phyloP scores from a whole-genome alignment of 176 grass and related monocot genomes.

The Aegilops tauschii region DNA sequence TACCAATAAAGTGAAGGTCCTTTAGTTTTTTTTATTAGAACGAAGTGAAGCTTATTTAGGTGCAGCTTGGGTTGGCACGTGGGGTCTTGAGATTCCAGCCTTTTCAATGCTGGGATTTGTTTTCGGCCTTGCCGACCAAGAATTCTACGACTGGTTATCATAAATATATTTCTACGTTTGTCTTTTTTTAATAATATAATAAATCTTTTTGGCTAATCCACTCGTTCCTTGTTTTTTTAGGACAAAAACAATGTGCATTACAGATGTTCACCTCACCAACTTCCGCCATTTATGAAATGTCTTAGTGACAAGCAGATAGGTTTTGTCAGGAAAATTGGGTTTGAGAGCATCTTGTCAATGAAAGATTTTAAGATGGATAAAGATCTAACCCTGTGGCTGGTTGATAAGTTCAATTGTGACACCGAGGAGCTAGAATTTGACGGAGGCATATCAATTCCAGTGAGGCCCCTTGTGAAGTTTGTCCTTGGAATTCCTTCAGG shows the following conservation, averaged over 20 bases:
- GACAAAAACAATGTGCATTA: not conserved
- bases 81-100: too few relatives aligned
- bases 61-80: too few relatives aligned
- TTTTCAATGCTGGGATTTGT: too few relatives aligned
- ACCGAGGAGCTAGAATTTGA: not conserved
- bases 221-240: not conserved
- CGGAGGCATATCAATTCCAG: not conserved
- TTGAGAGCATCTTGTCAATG: not conserved
- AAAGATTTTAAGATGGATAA: not conserved
- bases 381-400: not conserved
- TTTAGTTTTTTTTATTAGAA: too few relatives aligned
- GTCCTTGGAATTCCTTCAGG: not conserved
- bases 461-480: not conserved
- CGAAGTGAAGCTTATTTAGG: too few relatives aligned
- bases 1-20: too few relatives aligned
- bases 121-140: too few relatives aligned
- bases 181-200: too few relatives aligned
- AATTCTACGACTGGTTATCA: too few relatives aligned
- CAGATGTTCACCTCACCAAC: not conserved
- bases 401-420: not conserved
- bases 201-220: not conserved
- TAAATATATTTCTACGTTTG: too few relatives aligned
- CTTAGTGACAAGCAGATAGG: not conserved
- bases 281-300: not conserved
- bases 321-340: not conserved